A percentile compares a stretch with the other conserved stretches of the same genome.
Evolutionary conservation across 306 rosid species (phyloP).

Genomic region (Castanea sativa): DNA sequence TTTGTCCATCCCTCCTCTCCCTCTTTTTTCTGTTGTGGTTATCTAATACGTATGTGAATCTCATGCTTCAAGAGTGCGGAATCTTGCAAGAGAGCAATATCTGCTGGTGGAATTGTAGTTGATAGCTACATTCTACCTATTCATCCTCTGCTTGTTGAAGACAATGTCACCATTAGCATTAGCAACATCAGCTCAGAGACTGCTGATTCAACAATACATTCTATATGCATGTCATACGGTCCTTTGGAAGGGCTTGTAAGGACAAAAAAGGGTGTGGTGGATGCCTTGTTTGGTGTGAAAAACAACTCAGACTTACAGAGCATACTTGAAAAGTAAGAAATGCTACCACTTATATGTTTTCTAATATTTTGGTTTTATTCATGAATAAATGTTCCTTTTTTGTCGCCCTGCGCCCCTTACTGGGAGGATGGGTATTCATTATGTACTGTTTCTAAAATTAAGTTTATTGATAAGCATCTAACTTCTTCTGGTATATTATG

Average conservation of each 20-base stretch:
- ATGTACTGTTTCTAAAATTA: too few species aligned
- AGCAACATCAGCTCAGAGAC: conserved; percentile 16
- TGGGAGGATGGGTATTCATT: too few species aligned
- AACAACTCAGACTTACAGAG: neutral
- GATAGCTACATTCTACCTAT: neutral
- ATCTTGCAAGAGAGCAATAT: conserved; percentile 5
- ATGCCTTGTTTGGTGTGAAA: conserved; percentile 14
- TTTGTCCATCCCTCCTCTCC: too few species aligned
- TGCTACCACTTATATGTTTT: neutral
- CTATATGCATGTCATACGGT: conserved; percentile 23
- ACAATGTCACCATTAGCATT: conserved; percentile 12
- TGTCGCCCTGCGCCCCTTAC: too few species aligned
- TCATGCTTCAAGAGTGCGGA: conserved; percentile 5
- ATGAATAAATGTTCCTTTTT: too few species aligned
- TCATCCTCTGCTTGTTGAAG: neutral
- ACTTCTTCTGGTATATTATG: too few species aligned
- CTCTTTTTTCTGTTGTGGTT: neutral
- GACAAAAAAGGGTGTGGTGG: conserved; percentile 18
- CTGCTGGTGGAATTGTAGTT: neutral
- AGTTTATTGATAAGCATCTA: too few species aligned
- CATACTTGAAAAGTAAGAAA: conserved; percentile 23
- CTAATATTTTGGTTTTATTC: neutral
- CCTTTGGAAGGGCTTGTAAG: conserved; percentile 15
- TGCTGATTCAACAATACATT: conserved; percentile 9
- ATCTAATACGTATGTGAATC: neutral